A percentile compares a stretch with the other conserved stretches of the same genome.
Conservation (phyloP, 768 basidiomycete genomes). For the Trametes sanguinea region DNA sequence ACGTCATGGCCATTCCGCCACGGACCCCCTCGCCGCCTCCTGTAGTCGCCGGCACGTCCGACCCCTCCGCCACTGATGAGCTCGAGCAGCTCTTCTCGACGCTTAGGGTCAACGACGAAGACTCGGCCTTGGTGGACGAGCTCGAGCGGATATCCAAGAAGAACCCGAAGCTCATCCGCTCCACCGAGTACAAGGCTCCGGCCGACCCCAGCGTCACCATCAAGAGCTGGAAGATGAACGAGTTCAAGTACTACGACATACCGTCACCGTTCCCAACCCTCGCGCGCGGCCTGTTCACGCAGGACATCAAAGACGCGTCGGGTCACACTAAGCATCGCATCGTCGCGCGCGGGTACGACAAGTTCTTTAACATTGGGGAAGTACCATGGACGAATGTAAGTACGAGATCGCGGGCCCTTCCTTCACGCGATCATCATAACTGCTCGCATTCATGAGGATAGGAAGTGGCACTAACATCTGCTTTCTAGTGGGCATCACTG, state of each 20-base stretch:
- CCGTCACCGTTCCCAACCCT: conserved; percentile 93
- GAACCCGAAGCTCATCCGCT: conserved; percentile 65
- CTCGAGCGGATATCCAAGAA: conserved; percentile 55
- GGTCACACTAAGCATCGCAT: conserved; percentile 53
- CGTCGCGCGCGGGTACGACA: conserved; percentile 92
- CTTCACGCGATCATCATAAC: neutral
- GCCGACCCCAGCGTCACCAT: conserved; percentile 56
- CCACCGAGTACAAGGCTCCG: conserved; percentile 56
- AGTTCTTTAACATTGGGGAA: conserved; percentile 98
- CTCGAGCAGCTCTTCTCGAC: conserved; percentile 2
- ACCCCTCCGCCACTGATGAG: neutral
- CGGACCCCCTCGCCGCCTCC: neutral
- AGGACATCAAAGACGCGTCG: conserved; percentile 41
- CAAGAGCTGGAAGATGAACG: conserved; percentile 97
- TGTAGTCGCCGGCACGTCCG: neutral
- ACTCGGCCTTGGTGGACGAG: conserved; percentile 61
- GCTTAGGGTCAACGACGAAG: conserved; percentile 32
- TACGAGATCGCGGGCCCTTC: conserved; percentile 12
- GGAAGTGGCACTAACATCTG: neutral
- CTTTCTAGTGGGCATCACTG: conserved; percentile 72
- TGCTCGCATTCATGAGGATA: too few species aligned
- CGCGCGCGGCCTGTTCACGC: conserved; percentile 88
- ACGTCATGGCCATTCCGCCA: conserved; percentile 9
- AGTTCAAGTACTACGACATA: conserved; percentile 89
- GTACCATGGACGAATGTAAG: conserved; percentile 92